Evolutionary conservation across 108 stramenopile species (phyloP), one percentile per base, ranked within the genome.

Genomic region (Cyclotella choctawhatcheeana): DNA sequence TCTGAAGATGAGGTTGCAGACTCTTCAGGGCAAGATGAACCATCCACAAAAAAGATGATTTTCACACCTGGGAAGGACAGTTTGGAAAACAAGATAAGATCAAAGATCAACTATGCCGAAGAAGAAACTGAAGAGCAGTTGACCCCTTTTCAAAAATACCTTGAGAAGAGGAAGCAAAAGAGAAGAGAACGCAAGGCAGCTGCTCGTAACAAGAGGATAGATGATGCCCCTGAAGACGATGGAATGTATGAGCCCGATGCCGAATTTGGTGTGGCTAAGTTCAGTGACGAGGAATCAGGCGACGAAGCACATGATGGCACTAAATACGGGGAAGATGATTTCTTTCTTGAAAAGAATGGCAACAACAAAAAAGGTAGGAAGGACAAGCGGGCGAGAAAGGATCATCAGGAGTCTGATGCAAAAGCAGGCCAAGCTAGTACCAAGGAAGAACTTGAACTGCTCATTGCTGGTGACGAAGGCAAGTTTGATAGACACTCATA

Each of bases 141-240:
- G 18, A 90, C 95, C 44, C 95, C 92, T 10, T 96, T 88, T 82
- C 84, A 96, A 66, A 89, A 92, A 67, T 93, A 93, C 56, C 88
- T 91, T 45, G 85, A 89, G 55, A 93, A 93, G 74, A 83, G 91
- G 50, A 93, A 92, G 71, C 79, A 91, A 70, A 96, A 96, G 66
- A 64, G 88, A 50, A 85, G 72, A 64, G 91, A 92, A 64, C 79
- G 85, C 8, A 62, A 84, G 40, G 81, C 84, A 81, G 84, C 82
- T 37, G 67, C 73, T 3, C 82, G 81, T 10, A 80, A 71, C 30
- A 77, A 64, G 77, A 82, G 64, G 29, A 43, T 47, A 3, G 83
- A 76, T 35, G 51, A 63, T 31, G 29, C 55, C 10, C 10, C 27
- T 47, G 31, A 63, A 30, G 64, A 66, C 34, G 79, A 75, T 62